Conservation (phyloP, 805 yeast genomes). For the Kodamaea neixiangensis region DNA sequence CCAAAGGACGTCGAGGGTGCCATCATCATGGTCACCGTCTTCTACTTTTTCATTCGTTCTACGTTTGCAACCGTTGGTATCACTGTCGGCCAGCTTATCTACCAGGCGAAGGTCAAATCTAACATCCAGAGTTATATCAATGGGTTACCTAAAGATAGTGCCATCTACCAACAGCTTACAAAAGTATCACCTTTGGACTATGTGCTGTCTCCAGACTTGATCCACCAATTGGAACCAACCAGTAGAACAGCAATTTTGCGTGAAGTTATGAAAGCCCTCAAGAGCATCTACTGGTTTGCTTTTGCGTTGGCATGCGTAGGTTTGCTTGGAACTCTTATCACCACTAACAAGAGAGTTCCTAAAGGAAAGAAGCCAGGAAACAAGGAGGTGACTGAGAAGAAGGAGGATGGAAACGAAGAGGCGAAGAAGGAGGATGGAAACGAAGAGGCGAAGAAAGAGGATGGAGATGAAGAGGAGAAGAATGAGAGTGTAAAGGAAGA, state of each 20-base stretch:
- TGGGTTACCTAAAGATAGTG: neutral
- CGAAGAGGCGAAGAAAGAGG: neutral
- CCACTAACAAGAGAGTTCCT: conserved; percentile 46
- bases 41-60: conserved; percentile 40
- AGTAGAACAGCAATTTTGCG: conserved; percentile 24
- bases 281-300: conserved; percentile 35
- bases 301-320: conserved; percentile 38
- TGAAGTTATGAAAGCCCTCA: conserved; percentile 34
- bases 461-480: too few species aligned
- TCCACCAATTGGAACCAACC: conserved; percentile 15
- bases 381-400: neutral
- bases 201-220: conserved; percentile 28
- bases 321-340: conserved; percentile 33
- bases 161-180: conserved; percentile 13
- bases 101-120: conserved; percentile 19
- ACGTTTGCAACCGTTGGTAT: conserved; percentile 35
- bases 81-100: conserved; percentile 32
- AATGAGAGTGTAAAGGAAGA: neutral
- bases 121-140: conserved; percentile 19
- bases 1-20: conserved; percentile 51
- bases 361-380: conserved; percentile 13
- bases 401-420: neutral
- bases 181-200: conserved; percentile 17
- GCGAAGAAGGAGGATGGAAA: neutral
- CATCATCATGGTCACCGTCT: conserved; percentile 48